Percentiles rank a stretch among this genome's conserved stretches.
Conservation (phyloP, 2,329 filamentous ascomycete genomes). For the Talaromyces sp. region DNA sequence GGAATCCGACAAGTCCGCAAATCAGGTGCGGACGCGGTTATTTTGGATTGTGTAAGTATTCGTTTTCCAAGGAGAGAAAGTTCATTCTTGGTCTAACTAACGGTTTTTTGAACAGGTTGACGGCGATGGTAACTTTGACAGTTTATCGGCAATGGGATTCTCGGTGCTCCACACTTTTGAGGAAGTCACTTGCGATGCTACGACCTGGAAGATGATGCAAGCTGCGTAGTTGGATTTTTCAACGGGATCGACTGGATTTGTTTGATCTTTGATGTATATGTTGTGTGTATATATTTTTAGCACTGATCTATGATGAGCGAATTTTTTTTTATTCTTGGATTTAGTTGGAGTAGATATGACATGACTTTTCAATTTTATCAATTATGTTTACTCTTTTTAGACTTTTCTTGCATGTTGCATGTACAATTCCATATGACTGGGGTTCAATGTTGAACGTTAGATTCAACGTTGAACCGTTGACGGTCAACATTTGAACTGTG, state of each 20-base stretch:
- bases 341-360: neutral
- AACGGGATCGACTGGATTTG: neutral
- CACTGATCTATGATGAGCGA: neutral
- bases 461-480: too few species aligned
- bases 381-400: too few species aligned
- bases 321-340: neutral
- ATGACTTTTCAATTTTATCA: neutral
- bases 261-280: neutral
- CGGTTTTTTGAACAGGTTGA: conserved; percentile 51
- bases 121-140: conserved; percentile 68
- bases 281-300: too few species aligned
- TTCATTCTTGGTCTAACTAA: neutral
- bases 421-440: too few species aligned
- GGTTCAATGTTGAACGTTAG: too few species aligned
- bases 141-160: conserved; percentile 74
- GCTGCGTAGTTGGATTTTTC: conserved; percentile 20
- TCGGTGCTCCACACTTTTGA: conserved; percentile 74
- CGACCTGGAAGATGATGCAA: conserved; percentile 56
- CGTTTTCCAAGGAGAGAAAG: neutral
- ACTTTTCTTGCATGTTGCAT: too few species aligned
- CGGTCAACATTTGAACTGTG: too few species aligned
- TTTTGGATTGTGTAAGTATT: conserved; percentile 72
- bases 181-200: conserved; percentile 67
- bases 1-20: conserved; percentile 78
- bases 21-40: conserved; percentile 66